phyloP scores from a whole-genome alignment of 495 filamentous ascomycete species.

The Penicillium goetzii region DNA sequence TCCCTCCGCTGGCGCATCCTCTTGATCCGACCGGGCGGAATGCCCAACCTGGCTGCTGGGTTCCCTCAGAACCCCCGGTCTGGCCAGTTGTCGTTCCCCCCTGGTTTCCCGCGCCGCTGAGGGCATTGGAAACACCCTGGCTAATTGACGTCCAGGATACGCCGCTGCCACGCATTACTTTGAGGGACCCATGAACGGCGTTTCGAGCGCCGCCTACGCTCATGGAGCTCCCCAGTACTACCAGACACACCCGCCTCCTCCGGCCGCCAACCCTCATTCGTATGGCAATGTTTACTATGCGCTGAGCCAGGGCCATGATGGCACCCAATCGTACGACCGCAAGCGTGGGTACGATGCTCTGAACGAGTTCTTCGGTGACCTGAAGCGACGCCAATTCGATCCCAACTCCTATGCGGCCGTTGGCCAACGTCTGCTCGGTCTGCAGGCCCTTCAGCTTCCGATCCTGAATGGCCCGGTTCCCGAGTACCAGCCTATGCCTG shows the following conservation, averaged over 20 bases:
- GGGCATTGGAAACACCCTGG: not conserved
- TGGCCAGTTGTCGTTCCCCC: not conserved
- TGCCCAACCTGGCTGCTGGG: not conserved
- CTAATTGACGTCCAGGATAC: constrained; percentile 35
- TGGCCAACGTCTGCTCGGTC: constrained; percentile 73
- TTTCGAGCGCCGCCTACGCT: constrained; percentile 50
- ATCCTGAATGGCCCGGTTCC: constrained; percentile 64
- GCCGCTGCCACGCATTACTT: constrained; percentile 50
- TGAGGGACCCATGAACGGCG: constrained; percentile 45
- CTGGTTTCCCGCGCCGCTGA: not conserved
- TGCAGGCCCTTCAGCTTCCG: constrained; percentile 71
- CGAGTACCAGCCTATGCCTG: constrained; percentile 66
- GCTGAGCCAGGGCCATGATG: constrained; percentile 57
- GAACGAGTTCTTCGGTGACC: constrained; percentile 91
- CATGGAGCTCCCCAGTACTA: constrained; percentile 60
- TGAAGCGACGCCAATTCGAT: constrained; percentile 87
- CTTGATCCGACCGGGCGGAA: not conserved
- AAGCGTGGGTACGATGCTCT: constrained; percentile 87
- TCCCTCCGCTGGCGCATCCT: not conserved
- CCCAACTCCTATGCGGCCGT: constrained; percentile 81
- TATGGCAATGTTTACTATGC: constrained; percentile 79
- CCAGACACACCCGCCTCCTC: constrained; percentile 56
- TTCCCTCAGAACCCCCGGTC: not conserved
- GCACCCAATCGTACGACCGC: constrained; percentile 60
- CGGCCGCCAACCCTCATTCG: constrained; percentile 47